phyloP scores from a whole-genome alignment of 164 flowering plant species.

The Sextonia rubra region DNA sequence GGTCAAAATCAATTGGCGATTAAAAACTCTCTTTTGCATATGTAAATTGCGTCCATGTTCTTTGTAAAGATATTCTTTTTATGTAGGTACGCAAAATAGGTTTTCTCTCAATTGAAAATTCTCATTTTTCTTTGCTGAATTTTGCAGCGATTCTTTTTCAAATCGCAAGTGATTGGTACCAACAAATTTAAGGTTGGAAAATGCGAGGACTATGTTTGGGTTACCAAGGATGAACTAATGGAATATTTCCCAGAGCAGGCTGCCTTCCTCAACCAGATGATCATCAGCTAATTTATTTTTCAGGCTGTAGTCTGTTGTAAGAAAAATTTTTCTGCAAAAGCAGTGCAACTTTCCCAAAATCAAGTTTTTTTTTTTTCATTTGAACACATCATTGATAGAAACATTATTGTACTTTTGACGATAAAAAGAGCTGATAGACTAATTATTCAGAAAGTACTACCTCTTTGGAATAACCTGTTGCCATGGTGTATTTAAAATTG shows the following conservation, averaged over 20 bases:
- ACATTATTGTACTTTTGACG: no score
- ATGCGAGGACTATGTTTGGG: slow-evolving; percentile 91
- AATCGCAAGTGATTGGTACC: slow-evolving; percentile 82
- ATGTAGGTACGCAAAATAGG: background rate
- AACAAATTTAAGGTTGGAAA: slow-evolving; percentile 50
- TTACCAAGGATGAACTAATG: slow-evolving; percentile 84
- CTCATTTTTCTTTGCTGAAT: slow-evolving; percentile 4
- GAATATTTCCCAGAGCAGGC: slow-evolving; percentile 85
- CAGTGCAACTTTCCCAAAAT: no score
- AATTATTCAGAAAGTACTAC: no score
- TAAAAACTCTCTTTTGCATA: no score
- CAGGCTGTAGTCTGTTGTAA: background rate
- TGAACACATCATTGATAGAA: no score
- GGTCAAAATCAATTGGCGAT: no score
- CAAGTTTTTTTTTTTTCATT: no score
- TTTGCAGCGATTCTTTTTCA: slow-evolving; percentile 84
- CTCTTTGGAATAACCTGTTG: no score
- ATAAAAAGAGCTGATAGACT: no score
- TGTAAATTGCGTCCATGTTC: no score
- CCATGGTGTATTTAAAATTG: no score
- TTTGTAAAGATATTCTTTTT: no score
- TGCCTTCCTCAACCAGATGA: slow-evolving; percentile 70
- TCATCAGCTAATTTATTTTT: slow-evolving; percentile 53
- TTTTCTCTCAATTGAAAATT: background rate
- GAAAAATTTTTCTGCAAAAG: background rate